Evolutionary conservation across 2,329 filamentous ascomycete species (phyloP), one percentile per base, ranked within the genome.

Genomic region (Elsinoe perseae): DNA sequence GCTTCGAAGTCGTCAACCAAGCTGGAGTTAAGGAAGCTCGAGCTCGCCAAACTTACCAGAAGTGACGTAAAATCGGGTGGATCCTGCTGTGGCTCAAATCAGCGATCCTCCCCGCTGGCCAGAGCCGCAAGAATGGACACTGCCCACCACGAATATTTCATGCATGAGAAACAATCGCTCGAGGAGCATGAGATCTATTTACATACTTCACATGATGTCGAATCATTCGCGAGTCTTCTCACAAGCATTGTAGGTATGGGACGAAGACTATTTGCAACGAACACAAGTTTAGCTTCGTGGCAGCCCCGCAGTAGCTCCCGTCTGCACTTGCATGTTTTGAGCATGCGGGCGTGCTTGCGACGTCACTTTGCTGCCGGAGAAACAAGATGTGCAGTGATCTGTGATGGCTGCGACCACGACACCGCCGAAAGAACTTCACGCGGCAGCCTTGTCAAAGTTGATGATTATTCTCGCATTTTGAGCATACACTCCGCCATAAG

Each of bases 321-420:
- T 12, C n/a, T 50, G 48, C 48, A 30, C 44, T 52, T 52, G 28
- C 48, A 52, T 52, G 30, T 52, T 50, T 50, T 50, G 16, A 50
- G 44, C 27, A 32, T 32, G 44, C 25, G 44, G n/a, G 44, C 16
- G 44, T 30, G 23, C 44, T 50, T 32, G 12, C 27, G 21, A 50
- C 44, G 44, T 50, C 44, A 50, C 44, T 36, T 36, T 36, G 32
- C 32, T 36, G 32, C 32, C 6, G 48, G 16, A 34, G 48, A 52
- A 52, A 52, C 48, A 52, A 52, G 48, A 36, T 52, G 48, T 52
- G 27, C 48, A n/a, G n/a, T n/a, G 48, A 36, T 52, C 28, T 52
- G 48, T 36, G 43, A 48, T 48, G 43, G 43, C n/a, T n/a, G 43
- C 43, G 43, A 28, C 43, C 21, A 48, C 27, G 43, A 48, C 43